Base-by-base conservation (phyloP, 2,329 filamentous ascomycete genomes). In the Neopestalotiopsis sp. region DNA sequence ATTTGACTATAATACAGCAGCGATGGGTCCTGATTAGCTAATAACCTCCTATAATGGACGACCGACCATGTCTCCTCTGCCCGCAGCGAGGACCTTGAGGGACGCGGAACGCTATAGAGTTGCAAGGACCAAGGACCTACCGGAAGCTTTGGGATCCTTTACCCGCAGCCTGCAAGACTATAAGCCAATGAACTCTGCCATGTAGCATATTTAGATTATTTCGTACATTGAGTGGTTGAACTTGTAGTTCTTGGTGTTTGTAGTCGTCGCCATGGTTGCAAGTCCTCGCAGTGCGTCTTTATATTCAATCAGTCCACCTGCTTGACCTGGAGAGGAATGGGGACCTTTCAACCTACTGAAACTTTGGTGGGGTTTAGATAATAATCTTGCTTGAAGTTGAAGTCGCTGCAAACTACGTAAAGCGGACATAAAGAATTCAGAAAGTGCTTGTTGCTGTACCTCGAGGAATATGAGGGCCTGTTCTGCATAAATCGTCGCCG, bases 61-160 rank as follows among this genome's bases (percentile, higher is more conserved):
- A 6, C 42, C 7, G 42, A n/a, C 42, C 12, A n/a, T 7, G 17
- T 17, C 7, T 20, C 17, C 17, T 49, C 38, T 67, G 69, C 38
- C 63, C 67, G 42, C 20, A 28, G 28, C 49, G 61, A 66, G 64
- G 13, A 61, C 42, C 61, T 34, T 28, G 63, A 28, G 17, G 28
- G 30, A 61, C 28, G 30, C 34, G 30, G 2, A 9, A 34, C 6
- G n/a, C 32, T 14, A 20, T 13, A 30, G 57, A 28, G 57, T 24
- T 59, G 57, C 30, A 62, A 17, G 59, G 66, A 53, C 40, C 4
- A 24, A 28, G 20, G 13, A 42, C 58, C n/a, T 84, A 92, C 91
- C 82, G 53, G 92, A 94, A 78, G 87, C 89, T 82, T 95, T 91
- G 12, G 95, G 95, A 83, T 99, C 94, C 83, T 98, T 98, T 78